Conservation (phyloP, 108 stramenopile genomes). For the Nitzschia putrida region DNA sequence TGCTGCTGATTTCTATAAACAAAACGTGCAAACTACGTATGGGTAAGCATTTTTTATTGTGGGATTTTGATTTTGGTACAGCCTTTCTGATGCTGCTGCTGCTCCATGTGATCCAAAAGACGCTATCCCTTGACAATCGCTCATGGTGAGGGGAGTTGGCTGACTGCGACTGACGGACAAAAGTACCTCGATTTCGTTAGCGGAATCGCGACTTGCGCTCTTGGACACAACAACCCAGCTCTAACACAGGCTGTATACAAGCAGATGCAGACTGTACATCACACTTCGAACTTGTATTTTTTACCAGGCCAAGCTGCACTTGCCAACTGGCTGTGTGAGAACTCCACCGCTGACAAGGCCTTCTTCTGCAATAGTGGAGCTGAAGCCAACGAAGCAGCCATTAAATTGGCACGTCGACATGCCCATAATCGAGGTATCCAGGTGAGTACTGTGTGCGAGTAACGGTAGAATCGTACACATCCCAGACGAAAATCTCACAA, state of each 20-base stretch:
- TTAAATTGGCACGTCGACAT: constrained; percentile 92
- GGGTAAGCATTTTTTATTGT: constrained; percentile 52
- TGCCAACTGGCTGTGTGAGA: constrained; percentile 90
- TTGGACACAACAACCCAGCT: constrained; percentile 89
- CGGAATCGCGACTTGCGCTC: constrained; percentile 94
- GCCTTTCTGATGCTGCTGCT: too few relatives aligned
- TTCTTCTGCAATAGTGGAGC: constrained; percentile 99
- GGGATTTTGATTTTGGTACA: too few relatives aligned
- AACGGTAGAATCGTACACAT: too few relatives aligned
- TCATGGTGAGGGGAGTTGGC: constrained; percentile 75
- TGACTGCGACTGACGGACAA: constrained; percentile 82
- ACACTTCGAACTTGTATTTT: constrained; percentile 93
- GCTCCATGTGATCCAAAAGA: constrained; percentile 15
- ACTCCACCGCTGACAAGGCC: constrained; percentile 88
- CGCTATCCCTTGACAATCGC: constrained; percentile 84
- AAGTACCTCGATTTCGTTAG: constrained; percentile 94
- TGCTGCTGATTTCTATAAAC: constrained; percentile 48
- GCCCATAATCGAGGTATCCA: constrained; percentile 76
- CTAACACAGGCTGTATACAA: constrained; percentile 75
- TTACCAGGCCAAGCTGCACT: constrained; percentile 89
- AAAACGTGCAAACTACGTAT: constrained; percentile 81
- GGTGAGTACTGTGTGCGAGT: constrained; percentile 32
- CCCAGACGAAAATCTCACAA: too few relatives aligned
- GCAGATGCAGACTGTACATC: constrained; percentile 89
- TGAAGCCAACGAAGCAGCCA: constrained; percentile 96